Base-by-base conservation (phyloP, 1,139 yeast genomes). In the Pichia sp. region DNA sequence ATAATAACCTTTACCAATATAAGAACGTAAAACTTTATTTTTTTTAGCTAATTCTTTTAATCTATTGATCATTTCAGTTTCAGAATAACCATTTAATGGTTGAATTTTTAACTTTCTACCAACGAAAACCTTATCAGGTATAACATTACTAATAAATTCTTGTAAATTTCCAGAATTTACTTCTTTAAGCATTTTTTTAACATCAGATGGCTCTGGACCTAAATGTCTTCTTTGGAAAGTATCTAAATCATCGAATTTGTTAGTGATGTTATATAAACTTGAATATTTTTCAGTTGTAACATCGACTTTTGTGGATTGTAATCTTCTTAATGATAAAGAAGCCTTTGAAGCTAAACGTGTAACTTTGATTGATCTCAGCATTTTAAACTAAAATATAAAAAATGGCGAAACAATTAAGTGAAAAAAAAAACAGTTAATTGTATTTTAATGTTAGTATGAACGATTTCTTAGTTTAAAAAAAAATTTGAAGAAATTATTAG, bases 1-100 rank as follows among this genome's bases (percentile, higher is more conserved):
- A 59, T 87, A 86, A 68, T 92, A 92, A 41, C 98, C 98, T 66
- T 86, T 86, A 54, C 98, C 98, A 55, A 92, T 90, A 59, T 83
- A 84, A 30, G 90, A 79, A 65, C 80, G 79, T 52, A 72, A 69
- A 49, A 82, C 78, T 60, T 78, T 78, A 71, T 92, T 92, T 66
- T 88, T 83, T 46, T 73, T 66, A 1, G 97, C 96, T 50, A 92
- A 71, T 48, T 73, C 71, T 53, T 76, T 74, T 58, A 90, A 72
- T 58, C 86, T 83, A 1, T 73, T 74, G 46, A 88, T 68, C 83
- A 90, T 83, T 66, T 88, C 85, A 54, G 83, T 75, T 67, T 92
- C 98, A 7, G 94, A 73, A 65, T 67, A 84, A 4, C 97, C 97
- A 40, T 77, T 67, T 30, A 73, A 74, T 4, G 96, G 90, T 51